A percentile compares a stretch with the other conserved stretches of the same genome.
Evolutionary conservation across 345 rosid species (phyloP).

Genomic region (Salix caprea): DNA sequence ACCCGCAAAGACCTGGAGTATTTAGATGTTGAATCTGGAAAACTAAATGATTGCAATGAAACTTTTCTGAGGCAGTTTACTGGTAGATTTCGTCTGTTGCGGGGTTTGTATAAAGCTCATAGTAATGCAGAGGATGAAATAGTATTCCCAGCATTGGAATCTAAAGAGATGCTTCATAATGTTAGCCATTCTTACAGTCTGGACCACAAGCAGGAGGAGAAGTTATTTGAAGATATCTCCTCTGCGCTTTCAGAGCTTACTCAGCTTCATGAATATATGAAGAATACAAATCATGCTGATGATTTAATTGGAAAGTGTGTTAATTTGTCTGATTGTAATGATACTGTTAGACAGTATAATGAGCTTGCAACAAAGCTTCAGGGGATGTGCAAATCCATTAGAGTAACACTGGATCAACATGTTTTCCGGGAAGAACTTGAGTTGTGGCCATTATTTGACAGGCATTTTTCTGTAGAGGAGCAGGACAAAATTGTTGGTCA

Average conservation of each 20-base stretch:
- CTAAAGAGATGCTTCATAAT: slow-evolving; percentile 56
- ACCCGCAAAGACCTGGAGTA: slow-evolving; percentile 57
- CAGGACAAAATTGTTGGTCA: slow-evolving; percentile 59
- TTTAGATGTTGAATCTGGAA: slow-evolving; percentile 59
- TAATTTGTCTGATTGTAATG: slow-evolving; percentile 17
- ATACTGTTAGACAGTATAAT: slow-evolving; percentile 29
- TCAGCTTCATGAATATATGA: slow-evolving; percentile 35
- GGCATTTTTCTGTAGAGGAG: slow-evolving; percentile 58
- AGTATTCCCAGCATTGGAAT: slow-evolving; percentile 59
- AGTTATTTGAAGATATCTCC: slow-evolving; percentile 53
- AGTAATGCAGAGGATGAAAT: slow-evolving; percentile 69
- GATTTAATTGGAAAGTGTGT: slow-evolving; percentile 11
- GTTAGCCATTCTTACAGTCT: slow-evolving; percentile 62
- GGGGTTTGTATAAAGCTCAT: slow-evolving; percentile 61
- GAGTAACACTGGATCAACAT: slow-evolving; percentile 59
- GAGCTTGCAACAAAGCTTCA: slow-evolving; percentile 56
- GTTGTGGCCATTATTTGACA: slow-evolving; percentile 61
- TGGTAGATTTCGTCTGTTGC: slow-evolving; percentile 55
- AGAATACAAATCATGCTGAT: slow-evolving; percentile 6
- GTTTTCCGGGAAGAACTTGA: slow-evolving; percentile 55
- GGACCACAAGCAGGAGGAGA: slow-evolving; percentile 62
- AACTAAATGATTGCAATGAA: slow-evolving; percentile 46
- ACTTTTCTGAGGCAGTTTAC: slow-evolving; percentile 49
- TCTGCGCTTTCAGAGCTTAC: slow-evolving; percentile 46
- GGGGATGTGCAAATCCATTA: slow-evolving; percentile 59